Base-by-base conservation (phyloP, 495 filamentous ascomycete species). In the Penicillium diatomitis region DNA sequence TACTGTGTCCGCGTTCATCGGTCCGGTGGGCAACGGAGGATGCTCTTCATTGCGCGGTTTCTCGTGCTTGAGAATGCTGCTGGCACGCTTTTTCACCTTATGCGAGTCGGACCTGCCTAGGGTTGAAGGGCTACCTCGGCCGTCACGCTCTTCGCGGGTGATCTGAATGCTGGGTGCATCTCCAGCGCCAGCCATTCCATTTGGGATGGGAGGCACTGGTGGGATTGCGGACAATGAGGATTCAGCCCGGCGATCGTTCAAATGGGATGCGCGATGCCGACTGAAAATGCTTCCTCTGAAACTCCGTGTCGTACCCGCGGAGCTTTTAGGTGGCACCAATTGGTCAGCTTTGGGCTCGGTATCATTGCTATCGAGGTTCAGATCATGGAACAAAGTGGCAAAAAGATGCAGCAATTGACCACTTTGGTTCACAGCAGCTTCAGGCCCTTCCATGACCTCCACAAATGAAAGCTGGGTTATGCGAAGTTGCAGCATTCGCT, bases 401-500 rank as follows among this genome's bases (percentile, higher is more conserved):
- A 91, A 97, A 4, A 97, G 71, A n/a, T 79, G 77, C 29, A 97
- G 70, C 29, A 98, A 74, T 53, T 94, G 85, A 44, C 87, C 82
- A 55, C 83, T 87, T 47, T 82, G 80, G 56, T 92, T 90, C 33
- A 96, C 84, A 8, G 92, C 90, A 46, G 82, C 78, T 50, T 86
- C 82, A 0, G 90, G 78, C 4, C 88, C 90, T 59, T 95, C 87
- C 10, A 86, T 57, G 8, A 90, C 71, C 65, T 97, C 92, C 8
- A 89, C 60, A 35, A 98, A 79, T 4, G 87, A 77, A 50, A 98
- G 73, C 55, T 96, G 88, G 6, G 90, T 96, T 80, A 98, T 96
- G 59, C 91, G 94, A 32, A 95, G 78, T 63, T 96, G 86, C 27
- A 98, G 64, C 29, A 96, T 84, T 12, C 77, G 74, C 57, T 87